Base-by-base conservation (phyloP, 805 yeast species). In the Saturnispora zaruensis region DNA sequence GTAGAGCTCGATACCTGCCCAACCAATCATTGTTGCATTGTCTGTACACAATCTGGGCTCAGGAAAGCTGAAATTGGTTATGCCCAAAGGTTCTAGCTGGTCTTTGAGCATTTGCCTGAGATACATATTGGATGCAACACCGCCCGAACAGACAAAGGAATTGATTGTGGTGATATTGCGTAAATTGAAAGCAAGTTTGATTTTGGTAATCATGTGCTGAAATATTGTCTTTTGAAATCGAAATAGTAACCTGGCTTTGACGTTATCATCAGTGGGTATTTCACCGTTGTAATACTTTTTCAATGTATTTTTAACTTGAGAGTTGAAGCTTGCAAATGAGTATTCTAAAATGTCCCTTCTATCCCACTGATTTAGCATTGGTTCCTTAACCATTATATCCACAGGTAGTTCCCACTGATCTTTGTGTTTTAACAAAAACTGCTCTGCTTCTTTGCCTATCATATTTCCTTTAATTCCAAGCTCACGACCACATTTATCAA, bases 21-120 rank as follows among this genome's bases (percentile, higher is more conserved):
- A 87, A 1, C 96, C 99, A 47, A 93, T 93, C 99, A 93, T 93
- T 2, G 88, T 78, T 0, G 97, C 96, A 64, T 93, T 93, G 61
- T 93, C 99, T 0, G 97, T 88, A 62, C 99, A 93, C 52, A 89
- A 68, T 1, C 73, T 66, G 2, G 81, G 69, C 20, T 78, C 80
- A 0, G 97, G 96, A 58, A 81, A 87, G 55, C 78, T 77, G 43
- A 81, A 78, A 1, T 62, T 57, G n/a, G 64, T 49, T 2, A 56
- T 50, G 2, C 59, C 59, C 3, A 65, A 47, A n/a, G 79, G 64
- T 4, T 43, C 26, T 21, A 66, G 44, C 40, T 72, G 70, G 1
- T 59, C 56, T 44, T 61, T 57, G 5, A 85, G 62, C 67, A 74
- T 74, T 6, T 63, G 52, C 48, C 95, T 68, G 14, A 87, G 66